A percentile compares a stretch with the other conserved stretches of the same genome.
phyloP scores from a whole-genome alignment of 2,329 filamentous ascomycete genomes.

The Rhynchosporium agropyri region DNA sequence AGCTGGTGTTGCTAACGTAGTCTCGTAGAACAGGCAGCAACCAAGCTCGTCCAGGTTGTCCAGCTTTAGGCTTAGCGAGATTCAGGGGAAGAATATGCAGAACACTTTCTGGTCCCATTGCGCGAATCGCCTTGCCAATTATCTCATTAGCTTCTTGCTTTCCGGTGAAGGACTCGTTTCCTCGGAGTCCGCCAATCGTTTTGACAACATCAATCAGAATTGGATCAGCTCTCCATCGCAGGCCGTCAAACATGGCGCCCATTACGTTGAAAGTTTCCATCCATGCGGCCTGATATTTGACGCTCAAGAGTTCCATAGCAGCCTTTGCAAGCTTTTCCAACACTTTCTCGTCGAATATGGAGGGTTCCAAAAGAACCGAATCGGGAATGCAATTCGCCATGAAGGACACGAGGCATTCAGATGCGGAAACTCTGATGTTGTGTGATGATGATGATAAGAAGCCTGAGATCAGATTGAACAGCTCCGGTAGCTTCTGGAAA shows the following conservation, averaged over 20 bases:
- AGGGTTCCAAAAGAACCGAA: conserved; percentile 82
- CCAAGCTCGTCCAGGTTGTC: conserved; percentile 88
- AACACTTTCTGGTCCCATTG: conserved; percentile 86
- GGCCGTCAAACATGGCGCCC: conserved; percentile 80
- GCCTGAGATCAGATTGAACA: conserved; percentile 77
- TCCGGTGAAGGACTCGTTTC: conserved; percentile 83
- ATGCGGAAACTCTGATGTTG: conserved; percentile 92
- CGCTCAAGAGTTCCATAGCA: conserved; percentile 74
- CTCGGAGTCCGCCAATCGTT: conserved; percentile 82
- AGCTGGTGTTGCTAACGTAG: conserved; percentile 83
- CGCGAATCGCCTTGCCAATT: conserved; percentile 81
- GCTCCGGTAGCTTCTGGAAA: conserved; percentile 82
- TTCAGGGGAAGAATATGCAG: conserved; percentile 85
- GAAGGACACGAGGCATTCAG: conserved; percentile 93
- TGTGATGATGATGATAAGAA: conserved; percentile 87
- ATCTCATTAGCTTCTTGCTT: conserved; percentile 96
- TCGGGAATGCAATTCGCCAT: conserved; percentile 86
- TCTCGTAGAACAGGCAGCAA: conserved; percentile 89
- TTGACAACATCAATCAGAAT: conserved; percentile 75
- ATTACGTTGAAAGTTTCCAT: conserved; percentile 91
- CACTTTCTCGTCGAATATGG: conserved; percentile 88
- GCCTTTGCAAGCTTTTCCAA: conserved; percentile 78
- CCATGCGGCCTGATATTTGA: conserved; percentile 94
- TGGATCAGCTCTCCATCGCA: conserved; percentile 83
- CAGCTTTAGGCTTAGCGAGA: conserved; percentile 73